Percentiles rank a stretch among this genome's conserved stretches.
These are phyloP conservation scores for Carpediemonas membranifera DNA, from an alignment of 78 protist genomes.

Conservation along the genomic window DNA sequence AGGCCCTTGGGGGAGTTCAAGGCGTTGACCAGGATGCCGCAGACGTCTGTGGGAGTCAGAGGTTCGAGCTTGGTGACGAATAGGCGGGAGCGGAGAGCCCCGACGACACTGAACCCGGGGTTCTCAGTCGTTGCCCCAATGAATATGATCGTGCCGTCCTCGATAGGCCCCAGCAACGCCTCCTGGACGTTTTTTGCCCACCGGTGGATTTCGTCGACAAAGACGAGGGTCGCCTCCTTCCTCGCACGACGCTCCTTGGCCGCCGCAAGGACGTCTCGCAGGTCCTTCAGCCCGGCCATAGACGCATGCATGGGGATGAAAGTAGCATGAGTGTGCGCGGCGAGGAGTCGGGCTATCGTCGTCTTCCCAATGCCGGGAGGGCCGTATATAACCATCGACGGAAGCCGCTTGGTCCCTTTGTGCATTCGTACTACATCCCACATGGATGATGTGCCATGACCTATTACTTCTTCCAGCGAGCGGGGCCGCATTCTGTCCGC, in stretches of 20 bases:
- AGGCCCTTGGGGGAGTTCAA: not conserved
- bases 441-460: slow-evolving; percentile 34
- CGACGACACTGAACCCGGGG: slow-evolving; percentile 47
- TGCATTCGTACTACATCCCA: too few relatives aligned
- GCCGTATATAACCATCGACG: slow-evolving; percentile 26
- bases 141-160: slow-evolving; percentile 42
- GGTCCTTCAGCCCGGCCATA: too few relatives aligned
- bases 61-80: slow-evolving; percentile 22
- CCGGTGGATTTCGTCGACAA: slow-evolving; percentile 18
- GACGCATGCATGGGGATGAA: slow-evolving; percentile 2
- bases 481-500: slow-evolving; percentile 48
- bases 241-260: not conserved
- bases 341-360: not conserved
- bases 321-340: not conserved
- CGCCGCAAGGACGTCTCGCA: slow-evolving; percentile 1
- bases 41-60: slow-evolving; percentile 9
- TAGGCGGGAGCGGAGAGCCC: slow-evolving; percentile 43
- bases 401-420: too few relatives aligned
- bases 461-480: slow-evolving; percentile 23
- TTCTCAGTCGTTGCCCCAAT: slow-evolving; percentile 70
- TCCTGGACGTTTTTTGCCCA: slow-evolving; percentile 55
- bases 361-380: slow-evolving; percentile 38
- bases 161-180: slow-evolving; percentile 39
- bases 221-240: not conserved
- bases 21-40: slow-evolving; percentile 9